Evolutionary conservation across 306 rosid species (phyloP), one percentile per base, ranked within the genome.

Genomic region (Trifolium subterraneum): DNA sequence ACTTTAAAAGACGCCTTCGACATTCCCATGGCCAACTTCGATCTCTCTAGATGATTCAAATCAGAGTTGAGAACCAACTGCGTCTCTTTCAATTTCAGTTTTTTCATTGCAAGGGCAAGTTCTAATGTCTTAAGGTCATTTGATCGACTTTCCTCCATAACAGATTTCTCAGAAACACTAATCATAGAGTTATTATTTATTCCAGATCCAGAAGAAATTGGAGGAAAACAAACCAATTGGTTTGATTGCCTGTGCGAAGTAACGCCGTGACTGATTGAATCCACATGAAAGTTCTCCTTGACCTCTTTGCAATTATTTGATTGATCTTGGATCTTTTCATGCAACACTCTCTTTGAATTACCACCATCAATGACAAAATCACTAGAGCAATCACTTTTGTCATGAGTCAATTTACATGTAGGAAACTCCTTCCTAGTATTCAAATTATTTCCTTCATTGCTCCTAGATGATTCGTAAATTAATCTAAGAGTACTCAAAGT

Each of bases 401-500:
- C 69, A 29, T 4, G 29, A 16, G 48, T 74, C 79, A 72, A 70
- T 38, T 22, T 77, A 68, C 83, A 61, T 58, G 71, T 38, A 13
- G 76, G 77, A 48, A 62, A 27, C 72, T 81, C 78, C 33, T 77
- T 76, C 64, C 8, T 52, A 59, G 60, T 64, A 73, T 74, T 62
- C 59, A 65, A 63, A 71, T 55, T 68, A 56, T 50, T 23, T 39
- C 76, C 80, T 36, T 76, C 84, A 11, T 61, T 75, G 56, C 56
- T 36, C 11, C 64, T 38, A 29, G 91, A 79, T 64, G 90, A 81
- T 36, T 88, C 88, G 42, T 85, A 83, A 76, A 93, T 80, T 61
- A 79, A 80, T 77, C 78, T 76, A 10, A 88, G 96, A 75, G 98
- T 91, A 81, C 83, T 91, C 80, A 91, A 76, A 27, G 96, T 93